Evolutionary conservation across 306 rosid species (phyloP).

Genomic region (Parietaria judaica): DNA sequence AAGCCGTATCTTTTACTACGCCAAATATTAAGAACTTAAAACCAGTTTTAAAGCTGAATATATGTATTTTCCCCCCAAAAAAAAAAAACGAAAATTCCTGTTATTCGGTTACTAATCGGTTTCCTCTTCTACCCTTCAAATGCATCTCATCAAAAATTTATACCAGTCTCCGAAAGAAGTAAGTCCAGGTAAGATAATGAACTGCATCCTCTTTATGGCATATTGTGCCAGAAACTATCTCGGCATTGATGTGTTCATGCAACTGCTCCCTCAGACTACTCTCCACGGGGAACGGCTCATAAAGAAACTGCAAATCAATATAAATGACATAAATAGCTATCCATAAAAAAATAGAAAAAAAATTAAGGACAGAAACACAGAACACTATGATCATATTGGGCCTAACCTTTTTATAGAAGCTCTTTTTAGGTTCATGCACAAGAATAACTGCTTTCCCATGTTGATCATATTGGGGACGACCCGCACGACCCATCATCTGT

Average conservation of each 20-base stretch:
- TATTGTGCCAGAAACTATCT: constrained; percentile 93
- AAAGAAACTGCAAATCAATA: constrained; percentile 74
- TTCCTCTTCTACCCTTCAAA: too few relatives aligned
- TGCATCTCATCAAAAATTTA: constrained; percentile 18
- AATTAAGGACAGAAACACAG: constrained; percentile 9
- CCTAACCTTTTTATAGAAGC: constrained; percentile 92
- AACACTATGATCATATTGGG: too few relatives aligned
- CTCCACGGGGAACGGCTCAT: constrained; percentile 98
- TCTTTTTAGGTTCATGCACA: constrained; percentile 97
- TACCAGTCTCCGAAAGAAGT: constrained; percentile 93
- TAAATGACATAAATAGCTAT: constrained; percentile 20
- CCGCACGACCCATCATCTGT: constrained; percentile 99
- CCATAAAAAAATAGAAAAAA: background rate
- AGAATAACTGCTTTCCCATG: constrained; percentile 99
- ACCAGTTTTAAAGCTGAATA: too few relatives aligned
- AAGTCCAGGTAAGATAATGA: constrained; percentile 97
- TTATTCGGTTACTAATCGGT: too few relatives aligned
- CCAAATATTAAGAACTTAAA: too few relatives aligned
- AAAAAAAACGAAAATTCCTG: too few relatives aligned
- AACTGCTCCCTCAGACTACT: constrained; percentile 85
- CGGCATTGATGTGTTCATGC: constrained; percentile 85
- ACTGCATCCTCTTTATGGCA: constrained; percentile 89
- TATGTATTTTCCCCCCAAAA: too few relatives aligned
- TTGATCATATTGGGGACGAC: constrained; percentile 96
- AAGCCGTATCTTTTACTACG: too few relatives aligned